These are phyloP conservation scores for Graphium sp. DNA, from an alignment of 2,329 filamentous ascomycete genomes.

Conservation along the genomic window DNA sequence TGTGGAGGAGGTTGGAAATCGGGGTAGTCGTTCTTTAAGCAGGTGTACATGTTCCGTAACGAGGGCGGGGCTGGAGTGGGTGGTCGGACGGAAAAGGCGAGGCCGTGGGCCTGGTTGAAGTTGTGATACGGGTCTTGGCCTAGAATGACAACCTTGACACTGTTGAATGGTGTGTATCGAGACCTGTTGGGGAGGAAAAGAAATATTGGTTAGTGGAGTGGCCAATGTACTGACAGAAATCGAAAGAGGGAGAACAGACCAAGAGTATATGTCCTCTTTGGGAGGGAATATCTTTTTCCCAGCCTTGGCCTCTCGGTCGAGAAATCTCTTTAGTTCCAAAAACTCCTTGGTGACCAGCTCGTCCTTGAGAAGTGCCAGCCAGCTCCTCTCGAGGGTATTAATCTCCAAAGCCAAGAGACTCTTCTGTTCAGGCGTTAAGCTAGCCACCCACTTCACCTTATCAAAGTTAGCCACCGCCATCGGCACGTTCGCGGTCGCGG, in stretches of 20 bases:
- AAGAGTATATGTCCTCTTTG: slow-evolving; percentile 79
- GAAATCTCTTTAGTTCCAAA: slow-evolving; percentile 71
- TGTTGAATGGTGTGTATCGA: slow-evolving; percentile 74
- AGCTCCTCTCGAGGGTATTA: slow-evolving; percentile 78
- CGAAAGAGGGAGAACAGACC: slow-evolving; percentile 34
- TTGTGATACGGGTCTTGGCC: slow-evolving; percentile 98
- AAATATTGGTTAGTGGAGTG: slow-evolving; percentile 1
- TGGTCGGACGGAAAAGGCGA: slow-evolving; percentile 86
- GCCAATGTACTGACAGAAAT: neutral
- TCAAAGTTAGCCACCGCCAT: slow-evolving; percentile 56
- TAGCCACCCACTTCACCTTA: slow-evolving; percentile 77
- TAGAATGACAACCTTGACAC: slow-evolving; percentile 81
- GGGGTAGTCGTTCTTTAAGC: slow-evolving; percentile 77
- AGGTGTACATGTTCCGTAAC: slow-evolving; percentile 84
- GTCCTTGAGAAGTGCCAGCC: slow-evolving; percentile 78
- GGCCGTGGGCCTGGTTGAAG: slow-evolving; percentile 82
- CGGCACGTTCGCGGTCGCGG: slow-evolving; percentile 12
- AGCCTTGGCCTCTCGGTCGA: slow-evolving; percentile 57
- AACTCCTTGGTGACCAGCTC: slow-evolving; percentile 69
- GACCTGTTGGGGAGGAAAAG: slow-evolving; percentile 46
- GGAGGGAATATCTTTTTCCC: slow-evolving; percentile 79
- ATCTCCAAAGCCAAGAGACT: slow-evolving; percentile 78
- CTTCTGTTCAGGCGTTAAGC: slow-evolving; percentile 66
- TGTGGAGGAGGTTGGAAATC: slow-evolving; percentile 59
- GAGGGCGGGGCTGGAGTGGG: slow-evolving; percentile 81